Evolutionary conservation across 2,329 filamentous ascomycete genomes (phyloP).

Genomic region (Fusarium duplospermum): DNA sequence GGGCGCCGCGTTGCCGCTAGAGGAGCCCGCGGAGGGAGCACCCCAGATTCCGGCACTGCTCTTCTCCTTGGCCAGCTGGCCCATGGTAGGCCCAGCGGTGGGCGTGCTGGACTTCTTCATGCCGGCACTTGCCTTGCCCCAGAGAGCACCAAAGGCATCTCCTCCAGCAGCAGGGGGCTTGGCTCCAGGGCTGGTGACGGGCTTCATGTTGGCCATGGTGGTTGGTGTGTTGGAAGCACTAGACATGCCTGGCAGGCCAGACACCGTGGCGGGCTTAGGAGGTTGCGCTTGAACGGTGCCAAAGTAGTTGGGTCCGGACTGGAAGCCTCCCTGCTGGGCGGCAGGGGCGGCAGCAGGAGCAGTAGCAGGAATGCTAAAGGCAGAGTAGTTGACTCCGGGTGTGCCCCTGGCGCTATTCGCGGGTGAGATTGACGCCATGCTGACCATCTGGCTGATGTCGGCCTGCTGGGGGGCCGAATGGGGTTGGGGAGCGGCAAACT

Average conservation of each 20-base stretch:
- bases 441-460: constrained; percentile 83
- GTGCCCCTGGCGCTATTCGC: constrained; percentile 68
- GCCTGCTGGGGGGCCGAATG: constrained; percentile 84
- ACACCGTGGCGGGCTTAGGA: constrained; percentile 46
- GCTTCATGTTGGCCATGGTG: constrained; percentile 60
- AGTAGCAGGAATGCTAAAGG: constrained; percentile 59
- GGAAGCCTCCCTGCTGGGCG: constrained; percentile 73
- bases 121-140: constrained; percentile 78
- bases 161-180: constrained; percentile 71
- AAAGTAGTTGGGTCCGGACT: constrained; percentile 91
- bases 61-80: constrained; percentile 98
- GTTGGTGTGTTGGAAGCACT: constrained; percentile 50
- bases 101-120: constrained; percentile 78
- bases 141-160: constrained; percentile 91
- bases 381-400: constrained; percentile 72
- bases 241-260: constrained; percentile 46
- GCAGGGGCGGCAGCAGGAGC: constrained; percentile 51
- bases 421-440: constrained; percentile 84
- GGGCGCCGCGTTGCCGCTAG: constrained; percentile 42
- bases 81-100: constrained; percentile 79
- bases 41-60: constrained; percentile 96
- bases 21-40: constrained; percentile 63
- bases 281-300: constrained; percentile 74
- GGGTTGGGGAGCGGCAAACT: constrained; percentile 85
- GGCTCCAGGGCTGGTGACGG: constrained; percentile 58